Base-by-base conservation (phyloP, 768 basidiomycete genomes). In the Pisolithus albus region DNA sequence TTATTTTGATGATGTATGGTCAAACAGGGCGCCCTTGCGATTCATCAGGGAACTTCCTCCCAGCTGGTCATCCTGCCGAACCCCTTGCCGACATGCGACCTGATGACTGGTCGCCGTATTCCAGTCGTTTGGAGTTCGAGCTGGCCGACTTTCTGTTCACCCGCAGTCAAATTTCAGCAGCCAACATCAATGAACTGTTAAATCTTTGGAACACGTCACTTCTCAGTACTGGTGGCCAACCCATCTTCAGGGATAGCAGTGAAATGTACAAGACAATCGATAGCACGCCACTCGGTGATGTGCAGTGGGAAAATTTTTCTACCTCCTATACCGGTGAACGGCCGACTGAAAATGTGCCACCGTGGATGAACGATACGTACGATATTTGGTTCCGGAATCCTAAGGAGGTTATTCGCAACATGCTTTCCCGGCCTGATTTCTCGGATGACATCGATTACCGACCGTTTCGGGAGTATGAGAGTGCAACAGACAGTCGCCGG, bases 331-430 rank as follows among this genome's bases (percentile, higher is more conserved):
- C 38, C 11, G 56, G 63, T 34, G 47, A 58, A 18, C 19, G 47
- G 11, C 55, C 63, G 1, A 40, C 46, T 6, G 42, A 45, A 1
- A 52, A 57, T 18, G 46, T 53, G 2, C 62, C 62, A 8, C 47
- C 57, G 13, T 69, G 66, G 68, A 69, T 64, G 59, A 53, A 50
- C 0, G 47, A 56, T 13, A 52, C 46, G 5, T 68, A 59, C 39
- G 59, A 65, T 37, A 57, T 68, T 30, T 67, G 63, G 62, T 68
- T 55, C 48, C 54, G 62, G 19, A 52, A 60, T 39, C 61, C 60
- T 0, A 52, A 47, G 7, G 34, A 44, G 10, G 53, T 61, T 16
- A 50, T 57, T 24, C 51, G 37, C 8, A 58, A 61, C 24, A 54
- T 59, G 52, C 52, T 65, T 1, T 38, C 38, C 4, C 64, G 62